Base-by-base conservation (phyloP, 2,329 filamentous ascomycete genomes). In the Ustilaginoidea virens region DNA sequence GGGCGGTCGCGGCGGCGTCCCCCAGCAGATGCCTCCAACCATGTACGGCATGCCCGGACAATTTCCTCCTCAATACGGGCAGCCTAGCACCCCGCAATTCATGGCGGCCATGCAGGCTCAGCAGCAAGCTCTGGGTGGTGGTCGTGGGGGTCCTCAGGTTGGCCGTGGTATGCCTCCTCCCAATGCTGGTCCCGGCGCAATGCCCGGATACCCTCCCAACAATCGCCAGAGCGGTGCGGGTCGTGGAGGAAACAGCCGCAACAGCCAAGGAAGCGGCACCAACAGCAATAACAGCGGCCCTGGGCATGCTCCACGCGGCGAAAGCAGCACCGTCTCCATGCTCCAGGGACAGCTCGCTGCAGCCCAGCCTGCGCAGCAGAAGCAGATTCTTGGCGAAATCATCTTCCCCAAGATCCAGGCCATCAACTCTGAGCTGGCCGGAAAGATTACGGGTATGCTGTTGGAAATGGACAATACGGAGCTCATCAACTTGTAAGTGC, bases 381-480 rank as follows among this genome's bases (percentile, higher is more conserved):
- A 98, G 75, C 90, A 98, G 69, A 82, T 96, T 58, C 75, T 98
- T 31, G 90, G 90, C 55, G 90, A 98, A 64, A 77, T 83, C 44
- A 80, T 98, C 46, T 98, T 96, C 71, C 90, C 90, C 52, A 98
- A 96, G 79, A 96, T 98, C 49, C 76, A 86, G 57, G 74, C 73
- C 43, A 77, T 93, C 60, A 90, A 98, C 66, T 80, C 85, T 35
- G 86, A 94, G 47, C 69, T 98, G 48, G 90, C 90, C 38, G 90
- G 90, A 53, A 98, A 98, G 77, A 96, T 98, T 57, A 98, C 90
- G 37, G 90, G 90, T 61, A 98, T 98, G 90, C 79, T 98, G 47
- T 63, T 98, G 47, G 90, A 98, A 72, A 98, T 98, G 90, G 90
- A 96, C 48, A 96, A 96, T 61, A 55, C 68, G 33, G 90, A 98